Conservation (phyloP, 1,139 yeast species). For the Debaryomyces psychrophilus region DNA sequence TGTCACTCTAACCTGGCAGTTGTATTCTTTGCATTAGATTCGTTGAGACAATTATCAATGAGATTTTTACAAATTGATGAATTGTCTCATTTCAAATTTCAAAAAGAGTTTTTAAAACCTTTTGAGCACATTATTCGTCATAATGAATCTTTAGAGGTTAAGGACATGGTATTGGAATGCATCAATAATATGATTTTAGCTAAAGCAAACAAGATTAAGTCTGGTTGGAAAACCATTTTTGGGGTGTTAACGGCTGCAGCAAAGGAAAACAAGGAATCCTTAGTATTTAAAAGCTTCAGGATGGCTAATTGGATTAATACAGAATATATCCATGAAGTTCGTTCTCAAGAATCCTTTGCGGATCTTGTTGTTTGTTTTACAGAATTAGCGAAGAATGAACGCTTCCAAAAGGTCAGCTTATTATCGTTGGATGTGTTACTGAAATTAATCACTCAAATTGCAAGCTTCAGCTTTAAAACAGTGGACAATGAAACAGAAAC, state of each 20-base stretch:
- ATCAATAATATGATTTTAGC: slow-evolving; percentile 82
- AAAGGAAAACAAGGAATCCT: slow-evolving; percentile 52
- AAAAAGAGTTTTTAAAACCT: slow-evolving; percentile 89
- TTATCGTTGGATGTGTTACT: slow-evolving; percentile 80
- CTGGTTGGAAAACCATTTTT: slow-evolving; percentile 95
- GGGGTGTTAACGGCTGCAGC: slow-evolving; percentile 74
- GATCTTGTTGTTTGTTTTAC: slow-evolving; percentile 78
- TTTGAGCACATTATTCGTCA: slow-evolving; percentile 78
- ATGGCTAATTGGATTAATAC: slow-evolving; percentile 65
- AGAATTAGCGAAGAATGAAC: slow-evolving; percentile 80
- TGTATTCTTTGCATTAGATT: slow-evolving; percentile 89
- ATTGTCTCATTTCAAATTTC: slow-evolving; percentile 92
- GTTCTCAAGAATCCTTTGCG: slow-evolving; percentile 73
- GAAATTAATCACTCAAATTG: slow-evolving; percentile 62
- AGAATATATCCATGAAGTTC: slow-evolving; percentile 64
- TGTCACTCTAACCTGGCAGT: slow-evolving; percentile 76
- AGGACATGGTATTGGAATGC: slow-evolving; percentile 90
- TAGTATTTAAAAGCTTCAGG: slow-evolving; percentile 66
- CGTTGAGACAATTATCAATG: slow-evolving; percentile 88
- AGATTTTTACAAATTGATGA: slow-evolving; percentile 93
- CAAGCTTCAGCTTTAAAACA: slow-evolving; percentile 37
- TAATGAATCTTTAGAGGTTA: slow-evolving; percentile 70
- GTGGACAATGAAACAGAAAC: slow-evolving; percentile 11
- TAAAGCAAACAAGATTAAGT: slow-evolving; percentile 72
- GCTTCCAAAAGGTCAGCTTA: slow-evolving; percentile 78